Percentiles rank a stretch among this genome's conserved stretches.
Evolutionary conservation across 345 rosid genomes (phyloP).

Genomic region (Populus deltoides): DNA sequence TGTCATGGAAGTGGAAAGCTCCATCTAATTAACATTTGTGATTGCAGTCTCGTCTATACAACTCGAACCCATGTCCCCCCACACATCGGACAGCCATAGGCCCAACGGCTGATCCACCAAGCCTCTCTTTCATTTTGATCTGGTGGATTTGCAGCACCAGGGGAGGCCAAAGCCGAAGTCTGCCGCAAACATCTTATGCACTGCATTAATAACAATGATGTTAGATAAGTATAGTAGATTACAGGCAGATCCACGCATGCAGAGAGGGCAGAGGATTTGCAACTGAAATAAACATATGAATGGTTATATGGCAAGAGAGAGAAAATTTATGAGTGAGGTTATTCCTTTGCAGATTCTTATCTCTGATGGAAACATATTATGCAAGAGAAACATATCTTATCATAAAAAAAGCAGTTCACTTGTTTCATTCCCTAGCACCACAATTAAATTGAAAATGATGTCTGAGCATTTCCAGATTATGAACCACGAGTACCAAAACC

Average conservation of each 20-base stretch:
- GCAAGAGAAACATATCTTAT: background rate
- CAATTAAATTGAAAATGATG: background rate
- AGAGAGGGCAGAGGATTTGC: background rate
- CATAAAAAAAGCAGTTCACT: background rate
- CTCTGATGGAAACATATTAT: background rate
- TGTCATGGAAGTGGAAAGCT: background rate
- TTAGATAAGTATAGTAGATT: background rate
- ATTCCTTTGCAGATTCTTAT: background rate
- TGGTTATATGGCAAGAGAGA: background rate
- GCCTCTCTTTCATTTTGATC: conserved; percentile 65
- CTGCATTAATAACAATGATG: conserved; percentile 36
- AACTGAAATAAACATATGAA: background rate
- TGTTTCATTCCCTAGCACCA: background rate
- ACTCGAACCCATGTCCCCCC: conserved; percentile 99
- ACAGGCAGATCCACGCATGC: background rate
- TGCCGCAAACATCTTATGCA: conserved; percentile 96
- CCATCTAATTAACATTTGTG: background rate
- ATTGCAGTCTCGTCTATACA: conserved; percentile 38
- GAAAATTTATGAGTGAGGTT: background rate
- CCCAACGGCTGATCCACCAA: conserved; percentile 99
- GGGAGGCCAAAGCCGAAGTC: conserved; percentile 84
- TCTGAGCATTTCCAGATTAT: background rate
- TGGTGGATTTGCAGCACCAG: conserved; percentile 46
- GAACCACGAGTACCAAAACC: background rate
- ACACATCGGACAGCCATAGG: conserved; percentile 93